Conservation (phyloP, 23 red algal species). For the Gracilaria vermiculophylla region DNA sequence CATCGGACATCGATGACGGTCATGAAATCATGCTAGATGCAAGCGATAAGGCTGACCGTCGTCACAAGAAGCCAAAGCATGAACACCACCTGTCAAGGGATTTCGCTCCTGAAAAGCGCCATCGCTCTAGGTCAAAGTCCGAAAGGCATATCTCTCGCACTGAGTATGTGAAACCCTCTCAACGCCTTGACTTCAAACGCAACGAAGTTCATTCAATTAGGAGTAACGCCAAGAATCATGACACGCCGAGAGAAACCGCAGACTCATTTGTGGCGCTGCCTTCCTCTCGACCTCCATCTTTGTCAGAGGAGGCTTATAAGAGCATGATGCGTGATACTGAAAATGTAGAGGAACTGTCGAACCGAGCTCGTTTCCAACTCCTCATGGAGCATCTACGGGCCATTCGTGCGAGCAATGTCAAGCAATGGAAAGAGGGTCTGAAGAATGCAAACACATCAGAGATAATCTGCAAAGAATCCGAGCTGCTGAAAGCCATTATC, state of each 20-base stretch:
- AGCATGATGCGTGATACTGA: conserved; percentile 25
- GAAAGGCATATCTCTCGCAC: neutral
- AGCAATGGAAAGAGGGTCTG: conserved; percentile 8
- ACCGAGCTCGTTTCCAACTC: conserved; percentile 1
- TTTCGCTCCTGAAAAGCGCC: neutral
- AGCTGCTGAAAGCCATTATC: neutral
- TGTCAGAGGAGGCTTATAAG: conserved; percentile 23
- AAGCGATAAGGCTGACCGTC: neutral
- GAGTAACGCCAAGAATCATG: neutral
- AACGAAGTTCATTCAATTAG: neutral
- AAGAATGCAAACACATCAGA: neutral
- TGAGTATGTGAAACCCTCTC: neutral
- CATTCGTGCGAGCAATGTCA: conserved; percentile 4
- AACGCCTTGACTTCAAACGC: neutral
- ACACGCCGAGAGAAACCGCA: neutral
- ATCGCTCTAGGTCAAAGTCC: neutral
- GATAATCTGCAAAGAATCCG: neutral
- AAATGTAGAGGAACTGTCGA: neutral
- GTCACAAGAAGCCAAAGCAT: neutral
- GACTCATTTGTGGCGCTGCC: neutral
- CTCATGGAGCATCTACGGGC: conserved; percentile 7
- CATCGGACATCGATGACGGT: neutral
- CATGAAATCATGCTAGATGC: neutral
- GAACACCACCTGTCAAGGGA: neutral
- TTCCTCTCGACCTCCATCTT: conserved; percentile 6